Base-by-base conservation (phyloP, 2,329 filamentous ascomycete genomes). In the Alternaria gansuensis region DNA sequence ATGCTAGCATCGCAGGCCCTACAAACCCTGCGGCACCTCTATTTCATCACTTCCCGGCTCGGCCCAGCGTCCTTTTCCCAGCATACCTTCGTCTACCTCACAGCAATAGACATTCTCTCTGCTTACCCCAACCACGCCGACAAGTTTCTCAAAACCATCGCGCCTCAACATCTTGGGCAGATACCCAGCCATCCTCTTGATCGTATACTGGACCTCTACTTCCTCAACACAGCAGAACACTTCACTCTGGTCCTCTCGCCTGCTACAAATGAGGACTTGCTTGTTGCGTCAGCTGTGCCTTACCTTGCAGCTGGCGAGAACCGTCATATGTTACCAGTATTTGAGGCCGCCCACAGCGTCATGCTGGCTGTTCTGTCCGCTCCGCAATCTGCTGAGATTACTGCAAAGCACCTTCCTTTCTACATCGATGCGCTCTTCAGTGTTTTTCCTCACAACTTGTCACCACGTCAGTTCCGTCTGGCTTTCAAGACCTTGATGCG, bases 401-500 rank as follows among this genome's bases (percentile, higher is more conserved):
- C 91, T 14, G 84, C 88, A 8, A 84, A 85, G 63, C 85, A 95
- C 53, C 83, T 93, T 1, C 91, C 92, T 0, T 91, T 91, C 71
- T 97, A 97, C 77, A 88, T 96, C 63, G 89, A 93, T 67, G 88
- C 89, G 13, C 83, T 97, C 0, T 91, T 96, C 71, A 82, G 82
- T 71, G 88, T 92, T 0, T 97, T 97, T 76, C 93, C 93, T 0
- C 75, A 82, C 1, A 90, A 89, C 58, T 87, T 97, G 21, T 93
- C 91, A 0, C 84, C 91, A 0, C 87, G 93, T 14, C 93, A 97
- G 75, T 97, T 97, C 81, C 87, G 93, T 29, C 83, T 97, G 9
- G 93, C 93, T 10, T 93, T 96, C 82, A 91, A 90, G 74, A 94
- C 92, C 2, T 82, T 97, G 44, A 87, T 96, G 76, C 89, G 90